phyloP scores from a whole-genome alignment of 108 stramenopile genomes.

The Ochromonas danica region DNA sequence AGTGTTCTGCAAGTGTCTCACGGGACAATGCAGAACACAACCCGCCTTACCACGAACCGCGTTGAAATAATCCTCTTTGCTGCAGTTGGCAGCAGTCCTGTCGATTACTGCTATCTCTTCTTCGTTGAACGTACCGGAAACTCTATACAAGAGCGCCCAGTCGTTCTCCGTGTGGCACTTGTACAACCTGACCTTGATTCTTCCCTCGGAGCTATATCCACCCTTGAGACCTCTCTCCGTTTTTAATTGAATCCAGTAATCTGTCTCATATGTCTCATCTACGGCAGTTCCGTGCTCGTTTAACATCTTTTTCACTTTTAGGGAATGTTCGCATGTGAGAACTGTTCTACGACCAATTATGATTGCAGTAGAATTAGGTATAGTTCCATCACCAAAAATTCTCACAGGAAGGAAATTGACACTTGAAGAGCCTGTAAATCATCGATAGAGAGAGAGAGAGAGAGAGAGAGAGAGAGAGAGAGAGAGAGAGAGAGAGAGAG shows the following conservation, averaged over 20 bases:
- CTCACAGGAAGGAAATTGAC: neutral
- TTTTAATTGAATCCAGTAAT: conserved; percentile 17
- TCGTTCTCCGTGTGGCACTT: conserved; percentile 13
- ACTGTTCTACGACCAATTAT: neutral
- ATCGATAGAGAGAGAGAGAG: neutral
- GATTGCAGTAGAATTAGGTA: neutral
- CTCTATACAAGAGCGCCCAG: conserved; percentile 13
- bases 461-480: conserved; percentile 8
- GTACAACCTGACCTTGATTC: conserved; percentile 15
- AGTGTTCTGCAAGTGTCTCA: conserved; percentile 15
- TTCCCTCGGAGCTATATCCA: conserved; percentile 14
- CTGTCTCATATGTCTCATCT: conserved; percentile 15
- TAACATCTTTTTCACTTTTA: neutral
- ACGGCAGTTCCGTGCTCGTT: conserved; percentile 8
- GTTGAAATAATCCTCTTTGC: conserved; percentile 16
- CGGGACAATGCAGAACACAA: conserved; percentile 14
- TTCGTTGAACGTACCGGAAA: conserved; percentile 15
- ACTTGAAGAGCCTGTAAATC: neutral
- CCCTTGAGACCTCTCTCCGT: conserved; percentile 13
- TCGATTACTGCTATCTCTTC: conserved; percentile 15
- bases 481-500: conserved; percentile 14
- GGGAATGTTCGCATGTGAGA: neutral
- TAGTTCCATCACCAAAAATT: neutral
- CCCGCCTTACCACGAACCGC: conserved; percentile 12
- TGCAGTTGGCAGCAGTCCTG: conserved; percentile 13